Evolutionary conservation across 2,329 filamentous ascomycete genomes (phyloP), one percentile per base, ranked within the genome.

Genomic region (Grosmannia serpens): DNA sequence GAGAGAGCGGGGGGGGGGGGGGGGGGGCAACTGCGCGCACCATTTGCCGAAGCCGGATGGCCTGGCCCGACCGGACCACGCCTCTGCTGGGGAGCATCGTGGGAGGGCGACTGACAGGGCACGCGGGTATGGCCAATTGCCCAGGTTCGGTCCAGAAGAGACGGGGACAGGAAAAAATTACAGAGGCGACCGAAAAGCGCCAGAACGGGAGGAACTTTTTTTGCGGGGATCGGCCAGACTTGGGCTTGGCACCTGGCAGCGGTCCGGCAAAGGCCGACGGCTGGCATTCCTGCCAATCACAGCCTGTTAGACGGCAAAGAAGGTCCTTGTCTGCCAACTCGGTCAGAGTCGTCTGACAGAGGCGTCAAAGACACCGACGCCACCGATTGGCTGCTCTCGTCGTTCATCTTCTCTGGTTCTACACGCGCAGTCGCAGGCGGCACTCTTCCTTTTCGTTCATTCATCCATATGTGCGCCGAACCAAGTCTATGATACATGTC

Each of bases 11-110:
- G 22, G 9, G 4, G 31, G 49, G n/a, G 17, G 20, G 11, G 7
- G 5, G 13, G 20, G 38, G 20, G 38, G 38, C 38, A 15, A 41
- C 5, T 52, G 9, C 24, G 29, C 20, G 33, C n/a, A 74, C 70
- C 67, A 68, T 63, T 63, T 65, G 68, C 66, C 72, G 68, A 65
- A 74, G 65, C 66, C 70, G 72, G 63, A 75, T 68, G 63, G 74
- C 70, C 57, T 74, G 73, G 66, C 70, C 69, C 60, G 75, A 72
- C 70, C 73, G 76, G 62, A 75, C 71, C 58, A 82, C 65, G 64
- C 78, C 77, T 75, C 75, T 76, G 64, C 77, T 77, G 67, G 77
- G 76, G 67, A 84, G 72, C 81, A 84, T 84, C 2, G 31, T 57
- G 35, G 22, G 31, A 22, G n/a, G n/a, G 29, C 6, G 27, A 33